Percentiles rank a stretch among this genome's conserved stretches.
These are phyloP conservation scores for Tuber calosporum DNA, from an alignment of 495 filamentous ascomycete genomes.

Conservation along the genomic window DNA sequence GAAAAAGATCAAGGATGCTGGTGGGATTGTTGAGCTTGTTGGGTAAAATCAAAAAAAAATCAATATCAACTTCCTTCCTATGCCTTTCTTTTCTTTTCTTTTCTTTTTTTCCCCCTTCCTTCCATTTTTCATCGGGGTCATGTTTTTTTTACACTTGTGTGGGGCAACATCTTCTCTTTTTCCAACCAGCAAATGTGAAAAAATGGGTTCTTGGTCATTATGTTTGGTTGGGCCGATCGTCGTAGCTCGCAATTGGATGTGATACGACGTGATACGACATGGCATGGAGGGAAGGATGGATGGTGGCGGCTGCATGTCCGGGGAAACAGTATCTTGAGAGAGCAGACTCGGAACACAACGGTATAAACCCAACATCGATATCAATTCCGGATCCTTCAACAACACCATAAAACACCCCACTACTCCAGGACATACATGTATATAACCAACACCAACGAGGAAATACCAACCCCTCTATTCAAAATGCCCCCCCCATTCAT, in stretches of 20 bases:
- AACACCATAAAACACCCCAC: not conserved
- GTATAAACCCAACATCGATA: not conserved
- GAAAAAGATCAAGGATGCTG: conserved; percentile 90
- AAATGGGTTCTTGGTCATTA: not conserved
- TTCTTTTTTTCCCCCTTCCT: not conserved
- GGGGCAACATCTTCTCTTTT: not conserved
- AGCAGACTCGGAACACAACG: not conserved
- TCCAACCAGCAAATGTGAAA: not conserved
- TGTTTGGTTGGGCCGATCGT: not conserved
- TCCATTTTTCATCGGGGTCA: not conserved
- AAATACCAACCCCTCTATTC: not conserved
- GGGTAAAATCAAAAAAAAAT: conserved; percentile 52
- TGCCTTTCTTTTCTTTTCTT: conserved; percentile 6
- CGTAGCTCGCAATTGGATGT: not conserved
- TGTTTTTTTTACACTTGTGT: not conserved
- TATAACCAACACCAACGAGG: not conserved
- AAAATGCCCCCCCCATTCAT: not conserved
- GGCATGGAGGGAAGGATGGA: not conserved
- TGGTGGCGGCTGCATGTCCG: not conserved
- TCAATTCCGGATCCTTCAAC: not conserved
- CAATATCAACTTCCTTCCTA: conserved; percentile 1
- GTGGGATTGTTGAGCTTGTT: conserved; percentile 84
- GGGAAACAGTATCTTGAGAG: not conserved
- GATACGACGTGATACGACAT: not conserved
- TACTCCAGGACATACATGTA: not conserved